Percentiles rank a stretch among this genome's conserved stretches.
These are phyloP conservation scores for Saccharomycopsis capsularis DNA, from an alignment of 805 yeast genomes.

Conservation along the genomic window DNA sequence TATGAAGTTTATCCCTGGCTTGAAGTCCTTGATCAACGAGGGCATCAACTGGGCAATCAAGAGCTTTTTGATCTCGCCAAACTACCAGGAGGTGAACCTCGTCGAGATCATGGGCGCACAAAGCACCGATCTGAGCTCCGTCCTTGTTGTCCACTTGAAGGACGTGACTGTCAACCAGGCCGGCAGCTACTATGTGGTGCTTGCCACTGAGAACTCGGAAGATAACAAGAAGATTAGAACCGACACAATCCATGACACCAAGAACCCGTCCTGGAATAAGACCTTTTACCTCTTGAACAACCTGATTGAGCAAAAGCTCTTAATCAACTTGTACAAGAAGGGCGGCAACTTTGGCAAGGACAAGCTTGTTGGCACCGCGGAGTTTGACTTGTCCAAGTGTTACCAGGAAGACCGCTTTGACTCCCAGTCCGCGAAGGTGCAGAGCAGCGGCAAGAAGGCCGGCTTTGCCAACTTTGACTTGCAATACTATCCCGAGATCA, in stretches of 20 bases:
- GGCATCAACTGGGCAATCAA: slow-evolving; percentile 64
- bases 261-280: slow-evolving; percentile 61
- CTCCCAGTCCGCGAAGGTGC: slow-evolving; percentile 27
- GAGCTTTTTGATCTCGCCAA: slow-evolving; percentile 79
- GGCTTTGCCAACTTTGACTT: slow-evolving; percentile 50
- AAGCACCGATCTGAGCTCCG: slow-evolving; percentile 63
- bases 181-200: slow-evolving; percentile 52
- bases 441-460: slow-evolving; percentile 23
- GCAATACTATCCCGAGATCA: slow-evolving; percentile 24
- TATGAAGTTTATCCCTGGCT: slow-evolving; percentile 79
- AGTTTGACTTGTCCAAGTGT: slow-evolving; percentile 45
- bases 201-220: slow-evolving; percentile 40
- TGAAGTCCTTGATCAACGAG: slow-evolving; percentile 61
- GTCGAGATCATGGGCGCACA: slow-evolving; percentile 62
- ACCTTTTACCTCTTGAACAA: slow-evolving; percentile 53
- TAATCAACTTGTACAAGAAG: slow-evolving; percentile 20
- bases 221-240: slow-evolving; percentile 37
- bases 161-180: slow-evolving; percentile 42
- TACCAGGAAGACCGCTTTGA: slow-evolving; percentile 42
- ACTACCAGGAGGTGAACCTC: slow-evolving; percentile 66
- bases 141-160: slow-evolving; percentile 54
- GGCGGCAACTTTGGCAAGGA: slow-evolving; percentile 9
- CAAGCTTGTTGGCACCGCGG: slow-evolving; percentile 19
- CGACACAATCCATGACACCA: slow-evolving; percentile 47
- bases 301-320: slow-evolving; percentile 50